These are phyloP conservation scores for Tolypocladium ovalisporum DNA, from an alignment of 2,329 filamentous ascomycete genomes.

Conservation along the genomic window DNA sequence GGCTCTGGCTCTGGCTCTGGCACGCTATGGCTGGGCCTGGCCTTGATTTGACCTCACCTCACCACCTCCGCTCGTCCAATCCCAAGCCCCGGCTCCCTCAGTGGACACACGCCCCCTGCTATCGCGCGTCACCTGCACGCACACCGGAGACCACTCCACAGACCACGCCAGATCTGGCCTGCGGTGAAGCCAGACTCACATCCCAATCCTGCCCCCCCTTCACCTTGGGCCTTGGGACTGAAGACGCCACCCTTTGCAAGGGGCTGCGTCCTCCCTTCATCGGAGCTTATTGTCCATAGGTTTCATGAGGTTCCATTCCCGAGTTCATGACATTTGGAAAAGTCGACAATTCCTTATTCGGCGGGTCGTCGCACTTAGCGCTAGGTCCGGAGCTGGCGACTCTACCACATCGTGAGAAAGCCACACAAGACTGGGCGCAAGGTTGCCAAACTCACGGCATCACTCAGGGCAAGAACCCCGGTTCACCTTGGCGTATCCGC, in stretches of 20 bases:
- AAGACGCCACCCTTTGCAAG: not conserved
- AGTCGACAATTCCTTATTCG: not conserved
- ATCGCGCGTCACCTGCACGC: not conserved
- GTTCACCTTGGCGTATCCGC: not conserved
- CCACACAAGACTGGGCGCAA: too few relatives aligned
- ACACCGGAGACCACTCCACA: not conserved
- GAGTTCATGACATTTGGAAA: not conserved
- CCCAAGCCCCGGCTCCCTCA: not conserved
- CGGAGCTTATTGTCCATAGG: not conserved
- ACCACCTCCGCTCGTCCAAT: not conserved
- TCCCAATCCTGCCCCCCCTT: not conserved
- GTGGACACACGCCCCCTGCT: not conserved
- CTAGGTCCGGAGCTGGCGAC: not conserved
- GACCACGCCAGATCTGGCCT: not conserved
- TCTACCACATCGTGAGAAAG: not conserved
- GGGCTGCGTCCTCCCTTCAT: not conserved
- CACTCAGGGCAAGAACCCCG: too few relatives aligned
- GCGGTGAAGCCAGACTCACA: not conserved
- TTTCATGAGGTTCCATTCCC: not conserved
- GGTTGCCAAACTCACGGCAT: too few relatives aligned
- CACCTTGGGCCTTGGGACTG: not conserved
- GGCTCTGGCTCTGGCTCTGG: constrained; percentile 11
- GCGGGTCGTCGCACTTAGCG: not conserved
- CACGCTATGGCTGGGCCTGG: not conserved
- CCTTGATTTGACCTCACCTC: not conserved